These are phyloP conservation scores for Plicaturopsis crispa DNA, from an alignment of 768 basidiomycete species.

Conservation along the genomic window DNA sequence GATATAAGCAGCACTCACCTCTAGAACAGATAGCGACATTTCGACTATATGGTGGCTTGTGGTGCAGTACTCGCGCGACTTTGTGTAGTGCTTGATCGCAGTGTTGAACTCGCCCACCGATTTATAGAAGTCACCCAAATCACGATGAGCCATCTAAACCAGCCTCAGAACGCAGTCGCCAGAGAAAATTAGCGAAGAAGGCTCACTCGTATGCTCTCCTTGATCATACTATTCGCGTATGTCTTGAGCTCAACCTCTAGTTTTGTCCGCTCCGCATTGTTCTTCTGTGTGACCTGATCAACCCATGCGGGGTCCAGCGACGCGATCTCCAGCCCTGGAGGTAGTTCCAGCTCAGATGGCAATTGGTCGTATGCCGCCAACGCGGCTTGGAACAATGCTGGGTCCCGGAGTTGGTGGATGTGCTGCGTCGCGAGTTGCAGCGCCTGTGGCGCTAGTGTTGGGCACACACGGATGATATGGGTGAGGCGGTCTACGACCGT, in stretches of 20 bases:
- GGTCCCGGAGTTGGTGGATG: conserved; percentile 64
- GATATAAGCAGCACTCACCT: conserved; percentile 35
- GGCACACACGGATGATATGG: conserved; percentile 57
- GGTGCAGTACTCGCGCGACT: conserved; percentile 88
- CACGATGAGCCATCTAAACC: conserved; percentile 83
- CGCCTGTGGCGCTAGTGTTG: conserved; percentile 65
- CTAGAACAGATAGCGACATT: conserved; percentile 78
- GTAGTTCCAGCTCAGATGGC: conserved; percentile 28
- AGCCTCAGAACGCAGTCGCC: neutral
- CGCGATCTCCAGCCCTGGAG: conserved; percentile 39
- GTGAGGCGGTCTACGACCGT: conserved; percentile 69
- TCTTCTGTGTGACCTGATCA: conserved; percentile 58
- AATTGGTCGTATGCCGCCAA: conserved; percentile 49
- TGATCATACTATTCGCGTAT: conserved; percentile 95
- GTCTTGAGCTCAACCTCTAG: conserved; percentile 93
- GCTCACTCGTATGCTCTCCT: conserved; percentile 91
- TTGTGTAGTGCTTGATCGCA: conserved; percentile 80
- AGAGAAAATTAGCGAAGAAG: neutral
- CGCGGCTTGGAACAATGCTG: conserved; percentile 44
- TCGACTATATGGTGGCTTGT: conserved; percentile 90
- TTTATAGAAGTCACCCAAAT: conserved; percentile 76
- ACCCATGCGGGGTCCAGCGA: conserved; percentile 64
- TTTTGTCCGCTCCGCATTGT: conserved; percentile 68
- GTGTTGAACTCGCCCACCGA: conserved; percentile 61
- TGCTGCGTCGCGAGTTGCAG: conserved; percentile 58